A percentile compares a stretch with the other conserved stretches of the same genome.
Evolutionary conservation across 2,329 filamentous ascomycete genomes (phyloP).

Genomic region (Colletotrichum costaricense): DNA sequence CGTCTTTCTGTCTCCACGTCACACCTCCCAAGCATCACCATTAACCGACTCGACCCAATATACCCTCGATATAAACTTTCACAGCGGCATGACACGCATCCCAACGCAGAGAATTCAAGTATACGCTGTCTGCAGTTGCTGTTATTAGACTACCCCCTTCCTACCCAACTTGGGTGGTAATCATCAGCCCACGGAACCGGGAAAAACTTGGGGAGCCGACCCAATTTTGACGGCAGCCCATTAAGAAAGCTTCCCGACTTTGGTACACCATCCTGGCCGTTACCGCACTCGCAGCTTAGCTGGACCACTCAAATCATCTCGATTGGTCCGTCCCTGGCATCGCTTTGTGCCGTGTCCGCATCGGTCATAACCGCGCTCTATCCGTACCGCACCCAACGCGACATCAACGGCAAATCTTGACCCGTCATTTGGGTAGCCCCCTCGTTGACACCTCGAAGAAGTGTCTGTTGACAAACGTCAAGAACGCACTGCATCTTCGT

Average conservation of each 20-base stretch:
- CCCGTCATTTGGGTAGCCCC: neutral
- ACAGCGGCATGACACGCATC: constrained; percentile 13
- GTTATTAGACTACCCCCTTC: neutral
- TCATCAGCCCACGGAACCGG: constrained; percentile 23
- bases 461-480: neutral
- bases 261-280: constrained; percentile 32
- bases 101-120: neutral
- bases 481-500: neutral
- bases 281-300: constrained; percentile 29
- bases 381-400: neutral
- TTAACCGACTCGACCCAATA: neutral
- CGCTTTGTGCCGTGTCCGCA: constrained; percentile 28
- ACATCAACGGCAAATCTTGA: constrained; percentile 10
- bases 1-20: neutral
- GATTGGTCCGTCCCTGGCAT: constrained; percentile 33
- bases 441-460: constrained; percentile 10
- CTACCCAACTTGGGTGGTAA: constrained; percentile 23
- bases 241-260: constrained; percentile 23
- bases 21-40: constrained; percentile 1
- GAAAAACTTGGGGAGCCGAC: constrained; percentile 32
- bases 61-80: constrained; percentile 9
- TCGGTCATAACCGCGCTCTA: constrained; percentile 15
- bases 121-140: neutral
- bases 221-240: constrained; percentile 35
- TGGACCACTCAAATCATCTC: constrained; percentile 19